Percentiles rank a stretch among this genome's conserved stretches.
Conservation (phyloP, 805 yeast species). For the Monosporozyma solicola region DNA sequence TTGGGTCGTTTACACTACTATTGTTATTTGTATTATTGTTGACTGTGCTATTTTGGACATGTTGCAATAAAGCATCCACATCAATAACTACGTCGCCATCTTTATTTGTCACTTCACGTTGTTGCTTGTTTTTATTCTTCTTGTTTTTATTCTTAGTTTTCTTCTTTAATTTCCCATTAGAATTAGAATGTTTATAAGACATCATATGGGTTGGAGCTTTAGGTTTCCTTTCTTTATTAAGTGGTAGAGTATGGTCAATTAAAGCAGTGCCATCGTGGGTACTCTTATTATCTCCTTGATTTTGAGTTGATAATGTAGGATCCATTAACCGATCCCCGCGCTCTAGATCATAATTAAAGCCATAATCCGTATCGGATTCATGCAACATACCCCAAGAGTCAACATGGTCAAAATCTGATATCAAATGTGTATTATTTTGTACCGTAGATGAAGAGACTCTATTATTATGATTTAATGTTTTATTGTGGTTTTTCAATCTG, state of each 20-base stretch:
- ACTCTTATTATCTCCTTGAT: not conserved
- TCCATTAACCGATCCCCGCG: conserved; percentile 6
- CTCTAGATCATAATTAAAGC: conserved; percentile 9
- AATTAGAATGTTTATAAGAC: not conserved
- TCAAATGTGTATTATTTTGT: not conserved
- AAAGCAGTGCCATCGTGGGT: conserved; percentile 10
- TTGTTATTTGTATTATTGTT: conserved; percentile 1
- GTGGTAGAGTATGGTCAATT: conserved; percentile 15
- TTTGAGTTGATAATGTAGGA: not conserved
- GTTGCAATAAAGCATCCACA: conserved; percentile 28
- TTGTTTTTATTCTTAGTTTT: not conserved
- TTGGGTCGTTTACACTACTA: not conserved
- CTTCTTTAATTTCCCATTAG: not conserved
- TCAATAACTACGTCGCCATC: conserved; percentile 26
- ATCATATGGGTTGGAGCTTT: conserved; percentile 1
- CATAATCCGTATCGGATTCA: conserved; percentile 18
- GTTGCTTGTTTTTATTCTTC: not conserved
- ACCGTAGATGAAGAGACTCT: conserved; percentile 3
- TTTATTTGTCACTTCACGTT: not conserved
- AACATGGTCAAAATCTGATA: conserved; percentile 25
- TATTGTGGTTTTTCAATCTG: not conserved
- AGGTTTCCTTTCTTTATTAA: not conserved
- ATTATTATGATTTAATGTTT: not conserved
- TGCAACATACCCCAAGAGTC: conserved; percentile 30
- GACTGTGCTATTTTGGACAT: conserved; percentile 15